Conservation (phyloP, 148 eudicot species). For the Cornus controversa region DNA sequence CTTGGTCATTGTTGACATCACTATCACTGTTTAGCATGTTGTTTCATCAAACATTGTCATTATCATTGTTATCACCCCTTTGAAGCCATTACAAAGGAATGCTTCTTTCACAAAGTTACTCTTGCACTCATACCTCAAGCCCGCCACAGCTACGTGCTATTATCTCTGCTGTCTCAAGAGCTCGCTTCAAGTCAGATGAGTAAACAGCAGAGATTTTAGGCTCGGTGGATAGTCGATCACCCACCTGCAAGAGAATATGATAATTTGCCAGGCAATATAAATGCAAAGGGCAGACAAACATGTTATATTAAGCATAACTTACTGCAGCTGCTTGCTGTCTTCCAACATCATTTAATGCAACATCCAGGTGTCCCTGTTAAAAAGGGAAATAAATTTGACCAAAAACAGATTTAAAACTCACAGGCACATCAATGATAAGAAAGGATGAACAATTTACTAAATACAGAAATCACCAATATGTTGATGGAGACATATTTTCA, state of each 20-base stretch:
- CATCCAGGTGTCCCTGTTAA: slow-evolving; percentile 82
- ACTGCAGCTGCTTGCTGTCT: slow-evolving; percentile 80
- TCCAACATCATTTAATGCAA: slow-evolving; percentile 74
- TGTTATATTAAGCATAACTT: slow-evolving; percentile 28
- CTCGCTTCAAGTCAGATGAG: slow-evolving; percentile 85
- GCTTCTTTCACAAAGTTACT: neutral
- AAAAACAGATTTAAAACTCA: too few species aligned
- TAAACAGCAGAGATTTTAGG: slow-evolving; percentile 65
- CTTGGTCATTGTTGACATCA: too few species aligned
- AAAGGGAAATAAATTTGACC: too few species aligned
- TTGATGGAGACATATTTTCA: too few species aligned
- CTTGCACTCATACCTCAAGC: slow-evolving; percentile 48
- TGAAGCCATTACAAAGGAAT: neutral
- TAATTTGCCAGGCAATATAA: slow-evolving; percentile 13
- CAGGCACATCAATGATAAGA: too few species aligned
- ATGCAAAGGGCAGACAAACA: slow-evolving; percentile 7
- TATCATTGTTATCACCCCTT: too few species aligned
- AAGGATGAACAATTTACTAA: too few species aligned
- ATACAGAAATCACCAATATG: too few species aligned
- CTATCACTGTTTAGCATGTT: too few species aligned
- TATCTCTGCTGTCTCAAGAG: slow-evolving; percentile 68
- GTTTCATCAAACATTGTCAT: too few species aligned
- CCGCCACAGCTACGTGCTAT: slow-evolving; percentile 70
- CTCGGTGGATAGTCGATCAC: slow-evolving; percentile 63
- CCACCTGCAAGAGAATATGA: slow-evolving; percentile 49